Conservation (phyloP, 345 rosid species). For the Syzygium jambos region DNA sequence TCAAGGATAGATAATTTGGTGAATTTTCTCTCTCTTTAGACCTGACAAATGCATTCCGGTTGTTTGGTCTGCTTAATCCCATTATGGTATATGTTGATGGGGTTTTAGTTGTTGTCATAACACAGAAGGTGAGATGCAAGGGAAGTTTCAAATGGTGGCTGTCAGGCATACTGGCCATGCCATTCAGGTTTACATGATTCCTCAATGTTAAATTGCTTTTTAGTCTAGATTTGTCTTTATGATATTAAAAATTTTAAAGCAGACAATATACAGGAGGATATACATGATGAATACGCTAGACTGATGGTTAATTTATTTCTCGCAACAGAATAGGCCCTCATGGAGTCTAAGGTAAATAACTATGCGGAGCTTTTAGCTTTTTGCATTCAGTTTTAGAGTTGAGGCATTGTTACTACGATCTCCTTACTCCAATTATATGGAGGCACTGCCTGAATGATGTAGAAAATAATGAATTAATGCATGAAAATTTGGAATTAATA, state of each 20-base stretch:
- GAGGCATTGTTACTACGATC: not conserved
- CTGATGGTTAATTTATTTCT: slow-evolving; percentile 50
- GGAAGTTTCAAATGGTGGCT: slow-evolving; percentile 91
- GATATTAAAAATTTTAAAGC: not conserved
- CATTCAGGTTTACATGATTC: slow-evolving; percentile 49
- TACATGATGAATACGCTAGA: slow-evolving; percentile 63
- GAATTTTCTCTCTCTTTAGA: not conserved
- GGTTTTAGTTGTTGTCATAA: slow-evolving; percentile 40
- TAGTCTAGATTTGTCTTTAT: not conserved
- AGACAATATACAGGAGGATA: slow-evolving; percentile 52
- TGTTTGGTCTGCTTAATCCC: not conserved
- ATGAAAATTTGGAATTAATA: not conserved
- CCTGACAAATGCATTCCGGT: not conserved
- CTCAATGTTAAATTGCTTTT: not conserved
- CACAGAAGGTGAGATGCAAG: slow-evolving; percentile 94
- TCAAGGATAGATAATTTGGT: not conserved
- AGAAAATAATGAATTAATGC: not conserved
- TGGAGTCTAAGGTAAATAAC: slow-evolving; percentile 55
- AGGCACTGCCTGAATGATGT: not conserved
- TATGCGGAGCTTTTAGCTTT: not conserved
- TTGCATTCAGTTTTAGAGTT: not conserved
- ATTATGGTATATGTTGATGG: not conserved
- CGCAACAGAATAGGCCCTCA: slow-evolving; percentile 73
- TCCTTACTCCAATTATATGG: not conserved
- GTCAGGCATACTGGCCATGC: slow-evolving; percentile 92